Base-by-base conservation (phyloP, 305 asterid genomes). In the Rubia occidens region DNA sequence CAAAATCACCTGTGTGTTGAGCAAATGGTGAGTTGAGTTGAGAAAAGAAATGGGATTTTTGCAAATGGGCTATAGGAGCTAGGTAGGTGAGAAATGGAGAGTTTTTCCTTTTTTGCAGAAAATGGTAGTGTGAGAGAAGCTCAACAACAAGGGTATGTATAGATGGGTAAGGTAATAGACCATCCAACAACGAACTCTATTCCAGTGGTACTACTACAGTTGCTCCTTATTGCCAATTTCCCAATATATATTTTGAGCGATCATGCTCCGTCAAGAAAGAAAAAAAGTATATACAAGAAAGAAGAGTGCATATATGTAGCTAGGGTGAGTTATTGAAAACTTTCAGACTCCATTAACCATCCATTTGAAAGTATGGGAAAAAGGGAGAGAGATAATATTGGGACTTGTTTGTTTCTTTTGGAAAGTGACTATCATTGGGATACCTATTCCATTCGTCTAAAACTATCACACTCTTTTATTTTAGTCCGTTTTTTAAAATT, bases 351-450 rank as follows among this genome's bases (percentile, higher is more conserved):
- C 79, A 80, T 72, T 76, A 71, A 72, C 77, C 81, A 67, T 79
- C 68, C 78, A 75, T 70, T 81, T 79, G 56, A 75, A 75, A 74
- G 86, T 76, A 82, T 84, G 92, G 91, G 87, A 70, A 82, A 88
- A 85, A 76, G 83, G 77, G 73, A 70, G 73, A 44, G 82, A 77
- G 60, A 76, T 51, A 21, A 56, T 75, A 76, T 79, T 72, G 72
- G 74, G 72, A 67, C 76, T 72, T 79, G 73, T 77, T 71, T 79
- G 72, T 68, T 63, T 71, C 80, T 78, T 84, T 83, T 72, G 66
- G 84, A 78, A 82, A 82, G 85, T 78, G 85, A 82, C 81, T 60
- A 73, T 64, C 80, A 74, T 77, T 80, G 82, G 79, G 73, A 51
- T 51, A 51, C 21, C 10, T 17, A 2, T 0, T 17, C 21, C 21